Evolutionary conservation across 495 filamentous ascomycete genomes (phyloP).

Genomic region (Aspergillus cristatus): DNA sequence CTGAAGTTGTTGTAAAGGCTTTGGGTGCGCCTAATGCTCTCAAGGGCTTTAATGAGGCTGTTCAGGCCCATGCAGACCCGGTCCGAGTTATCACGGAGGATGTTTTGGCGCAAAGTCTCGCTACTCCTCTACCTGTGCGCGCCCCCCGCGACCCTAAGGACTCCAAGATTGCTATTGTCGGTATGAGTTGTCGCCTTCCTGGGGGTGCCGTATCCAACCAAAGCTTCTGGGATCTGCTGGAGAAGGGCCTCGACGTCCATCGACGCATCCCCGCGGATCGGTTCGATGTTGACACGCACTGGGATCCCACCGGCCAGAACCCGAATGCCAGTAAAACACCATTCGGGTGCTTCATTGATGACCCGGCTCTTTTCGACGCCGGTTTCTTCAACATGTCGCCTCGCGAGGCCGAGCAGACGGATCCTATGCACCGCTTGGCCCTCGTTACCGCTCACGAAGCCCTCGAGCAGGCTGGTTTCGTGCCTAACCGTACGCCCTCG

Average conservation of each 20-base stretch:
- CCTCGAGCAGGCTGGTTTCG: conserved; percentile 12
- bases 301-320: conserved; percentile 26
- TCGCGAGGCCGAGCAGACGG: conserved; percentile 12
- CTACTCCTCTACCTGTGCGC: background rate
- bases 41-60: conserved; percentile 4
- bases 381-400: conserved; percentile 31
- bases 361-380: conserved; percentile 23
- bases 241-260: conserved; percentile 26
- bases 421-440: conserved; percentile 10
- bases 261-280: conserved; percentile 27
- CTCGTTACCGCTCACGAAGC: conserved; percentile 16
- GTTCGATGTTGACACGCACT: conserved; percentile 31
- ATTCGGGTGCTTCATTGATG: conserved; percentile 31
- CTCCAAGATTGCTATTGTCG: conserved; percentile 33
- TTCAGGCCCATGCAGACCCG: background rate
- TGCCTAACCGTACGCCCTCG: conserved; percentile 10
- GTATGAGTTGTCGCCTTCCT: conserved; percentile 32
- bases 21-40: conserved; percentile 4
- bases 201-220: conserved; percentile 18
- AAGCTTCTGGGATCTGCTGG: conserved; percentile 30
- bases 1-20: conserved; percentile 3
- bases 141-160: conserved; percentile 3
- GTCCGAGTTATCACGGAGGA: conserved; percentile 3
- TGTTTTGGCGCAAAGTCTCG: conserved; percentile 3
- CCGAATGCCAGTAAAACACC: conserved; percentile 23